Percentiles rank a stretch among this genome's conserved stretches.
phyloP scores from a whole-genome alignment of 257 asterid genomes.

The Lithospermum erythrorhizon region DNA sequence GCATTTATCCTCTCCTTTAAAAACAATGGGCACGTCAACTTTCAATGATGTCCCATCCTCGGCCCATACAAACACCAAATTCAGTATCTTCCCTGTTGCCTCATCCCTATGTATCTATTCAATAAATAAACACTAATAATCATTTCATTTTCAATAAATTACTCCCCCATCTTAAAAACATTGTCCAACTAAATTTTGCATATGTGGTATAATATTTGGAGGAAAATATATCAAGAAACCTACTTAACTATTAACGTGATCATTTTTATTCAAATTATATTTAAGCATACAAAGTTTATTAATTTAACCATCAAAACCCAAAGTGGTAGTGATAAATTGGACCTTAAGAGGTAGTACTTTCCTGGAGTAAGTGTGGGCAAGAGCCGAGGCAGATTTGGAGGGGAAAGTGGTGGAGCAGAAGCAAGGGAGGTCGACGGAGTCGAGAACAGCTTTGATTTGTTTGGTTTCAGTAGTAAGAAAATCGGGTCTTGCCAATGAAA shows the following conservation, averaged over 20 bases:
- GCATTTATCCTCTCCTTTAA: conserved; percentile 68
- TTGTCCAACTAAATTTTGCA: too few relatives aligned
- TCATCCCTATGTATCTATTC: conserved; percentile 60
- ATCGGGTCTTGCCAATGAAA: conserved; percentile 40
- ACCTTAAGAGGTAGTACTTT: conserved; percentile 89
- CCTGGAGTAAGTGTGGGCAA: conserved; percentile 57
- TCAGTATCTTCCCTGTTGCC: conserved; percentile 63
- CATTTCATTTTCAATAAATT: not conserved
- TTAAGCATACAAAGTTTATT: too few relatives aligned
- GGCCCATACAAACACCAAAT: conserved; percentile 93
- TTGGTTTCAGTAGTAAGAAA: conserved; percentile 71
- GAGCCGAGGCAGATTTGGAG: conserved; percentile 91
- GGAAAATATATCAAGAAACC: too few relatives aligned
- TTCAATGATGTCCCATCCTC: conserved; percentile 66
- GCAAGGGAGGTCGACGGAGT: conserved; percentile 47
- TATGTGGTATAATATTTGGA: too few relatives aligned
- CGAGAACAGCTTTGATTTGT: conserved; percentile 72
- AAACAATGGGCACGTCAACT: conserved; percentile 80
- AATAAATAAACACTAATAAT: not conserved
- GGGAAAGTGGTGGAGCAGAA: conserved; percentile 81
- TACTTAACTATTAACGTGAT: too few relatives aligned
- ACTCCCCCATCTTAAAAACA: too few relatives aligned
- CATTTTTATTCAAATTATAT: too few relatives aligned
- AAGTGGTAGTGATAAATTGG: conserved; percentile 11
- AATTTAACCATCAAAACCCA: too few relatives aligned